Base-by-base conservation (phyloP, 768 basidiomycete genomes). In the Tephrocybe rancida region DNA sequence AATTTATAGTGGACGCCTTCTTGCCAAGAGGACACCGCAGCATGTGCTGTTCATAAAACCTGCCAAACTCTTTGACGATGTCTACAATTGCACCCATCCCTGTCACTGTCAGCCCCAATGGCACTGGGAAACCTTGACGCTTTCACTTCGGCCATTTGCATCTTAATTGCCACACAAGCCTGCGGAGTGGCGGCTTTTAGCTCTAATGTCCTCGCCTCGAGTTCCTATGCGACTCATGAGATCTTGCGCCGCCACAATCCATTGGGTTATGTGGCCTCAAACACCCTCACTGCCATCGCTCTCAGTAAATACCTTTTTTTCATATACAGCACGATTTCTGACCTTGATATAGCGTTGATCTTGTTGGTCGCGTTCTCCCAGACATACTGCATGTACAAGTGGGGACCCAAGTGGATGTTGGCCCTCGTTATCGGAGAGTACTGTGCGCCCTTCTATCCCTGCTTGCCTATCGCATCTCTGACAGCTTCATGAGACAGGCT, bases 391-490 rank as follows among this genome's bases (percentile, higher is more conserved):
- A 70, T 74, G 5, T 67, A 61, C 58, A 73, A 69, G 53, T 77
- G 72, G 54, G 77, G 82, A 6, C 75, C 78, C 2, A 78, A 71
- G 56, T 86, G 74, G 67, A 87, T 87, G 86, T 62, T 82, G 24
- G 64, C 74, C 13, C 81, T 87, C 77, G 71, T 78, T 7, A 77
- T 87, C 49, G 86, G 86, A 26, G 74, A 70, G 25, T 83, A 78
- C 64, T 75, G 83, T 78, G 49, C 48, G 81, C n/a, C n/a, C 7
- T 41, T 70, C n/a, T 1, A 24, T 25, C 26, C 16, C 14, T 3
- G 22, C n/a, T 16, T 22, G 1, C 1, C 19, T 32, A 13, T 16
- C 35, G 30, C 22, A n/a, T 16, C 10, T 29, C 54, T 22, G 11
- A 19, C 14, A 8, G 24, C 19, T 16, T 24, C 43, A 44, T 44